phyloP scores from a whole-genome alignment of 106 monocot genomes.

The Platanthera guangdongensis region DNA sequence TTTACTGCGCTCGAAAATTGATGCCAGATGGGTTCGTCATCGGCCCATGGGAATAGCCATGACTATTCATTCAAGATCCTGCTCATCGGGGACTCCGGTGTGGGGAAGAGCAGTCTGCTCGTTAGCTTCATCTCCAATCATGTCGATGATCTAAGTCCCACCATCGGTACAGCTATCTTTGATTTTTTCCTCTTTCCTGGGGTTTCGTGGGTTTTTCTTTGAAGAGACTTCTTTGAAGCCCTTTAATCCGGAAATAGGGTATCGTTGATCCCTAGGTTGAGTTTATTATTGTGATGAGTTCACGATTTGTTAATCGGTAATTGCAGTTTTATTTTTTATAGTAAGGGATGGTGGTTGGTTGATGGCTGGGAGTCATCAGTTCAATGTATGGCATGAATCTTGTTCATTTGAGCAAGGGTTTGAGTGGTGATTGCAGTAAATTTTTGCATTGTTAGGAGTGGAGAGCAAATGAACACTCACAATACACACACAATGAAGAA shows the following conservation, averaged over 20 bases:
- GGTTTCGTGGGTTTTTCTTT: no score
- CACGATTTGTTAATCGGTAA: background rate
- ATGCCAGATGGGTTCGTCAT: constrained; percentile 1
- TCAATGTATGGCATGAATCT: background rate
- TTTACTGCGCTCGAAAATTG: background rate
- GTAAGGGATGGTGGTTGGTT: background rate
- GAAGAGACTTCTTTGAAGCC: background rate
- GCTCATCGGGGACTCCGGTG: constrained; percentile 56
- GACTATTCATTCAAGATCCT: constrained; percentile 62
- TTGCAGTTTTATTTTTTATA: background rate
- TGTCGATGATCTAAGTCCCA: constrained; percentile 33
- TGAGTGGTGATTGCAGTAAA: background rate
- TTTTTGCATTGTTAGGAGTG: background rate
- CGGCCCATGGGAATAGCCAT: constrained; percentile 3
- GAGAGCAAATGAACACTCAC: no score
- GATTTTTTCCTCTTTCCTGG: background rate
- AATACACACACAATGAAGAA: no score
- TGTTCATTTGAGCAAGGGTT: background rate
- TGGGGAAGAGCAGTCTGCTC: constrained; percentile 62
- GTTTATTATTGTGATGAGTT: background rate
- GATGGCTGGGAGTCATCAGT: background rate
- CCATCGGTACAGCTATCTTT: constrained; percentile 31
- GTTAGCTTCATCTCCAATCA: constrained; percentile 47
- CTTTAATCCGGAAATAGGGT: background rate
- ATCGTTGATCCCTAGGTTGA: background rate